Evolutionary conservation across 495 filamentous ascomycete species (phyloP).

Genomic region (Penicillium manginii): DNA sequence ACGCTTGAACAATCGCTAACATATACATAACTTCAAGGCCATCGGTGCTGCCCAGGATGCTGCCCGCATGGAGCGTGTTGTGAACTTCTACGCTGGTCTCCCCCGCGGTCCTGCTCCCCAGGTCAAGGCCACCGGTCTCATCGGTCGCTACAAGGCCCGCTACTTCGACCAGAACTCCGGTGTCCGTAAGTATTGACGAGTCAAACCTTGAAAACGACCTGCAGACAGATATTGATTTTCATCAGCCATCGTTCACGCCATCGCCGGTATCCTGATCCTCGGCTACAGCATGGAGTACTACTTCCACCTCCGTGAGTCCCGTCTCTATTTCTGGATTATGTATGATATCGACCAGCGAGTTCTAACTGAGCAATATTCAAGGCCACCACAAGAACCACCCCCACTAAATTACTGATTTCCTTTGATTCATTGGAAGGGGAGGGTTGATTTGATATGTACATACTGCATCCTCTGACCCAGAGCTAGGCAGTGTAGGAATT

Average conservation of each 20-base stretch:
- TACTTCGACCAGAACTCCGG: constrained; percentile 85
- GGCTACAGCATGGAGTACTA: constrained; percentile 98
- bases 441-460: constrained; percentile 39
- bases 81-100: constrained; percentile 97
- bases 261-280: constrained; percentile 70
- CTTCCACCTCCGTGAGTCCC: constrained; percentile 92
- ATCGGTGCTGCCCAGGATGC: constrained; percentile 94
- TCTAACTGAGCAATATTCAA: constrained; percentile 31
- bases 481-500: constrained; percentile 37
- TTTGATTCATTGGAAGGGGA: constrained; percentile 26
- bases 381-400: constrained; percentile 99
- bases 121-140: constrained; percentile 73
- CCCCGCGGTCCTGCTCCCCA: constrained; percentile 86
- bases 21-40: constrained; percentile 55
- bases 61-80: constrained; percentile 91
- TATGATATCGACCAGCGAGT: neutral
- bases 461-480: constrained; percentile 37
- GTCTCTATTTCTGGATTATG: neutral
- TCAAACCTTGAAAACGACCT: neutral
- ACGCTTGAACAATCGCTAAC: constrained; percentile 27
- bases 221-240: constrained; percentile 15
- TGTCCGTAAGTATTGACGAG: constrained; percentile 69
- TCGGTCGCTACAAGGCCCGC: constrained; percentile 86
- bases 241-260: constrained; percentile 83
- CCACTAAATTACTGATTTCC: constrained; percentile 68